These are phyloP conservation scores for Backusella morwellensis DNA, from an alignment of 192 early-diverging fungal species.

Conservation along the genomic window DNA sequence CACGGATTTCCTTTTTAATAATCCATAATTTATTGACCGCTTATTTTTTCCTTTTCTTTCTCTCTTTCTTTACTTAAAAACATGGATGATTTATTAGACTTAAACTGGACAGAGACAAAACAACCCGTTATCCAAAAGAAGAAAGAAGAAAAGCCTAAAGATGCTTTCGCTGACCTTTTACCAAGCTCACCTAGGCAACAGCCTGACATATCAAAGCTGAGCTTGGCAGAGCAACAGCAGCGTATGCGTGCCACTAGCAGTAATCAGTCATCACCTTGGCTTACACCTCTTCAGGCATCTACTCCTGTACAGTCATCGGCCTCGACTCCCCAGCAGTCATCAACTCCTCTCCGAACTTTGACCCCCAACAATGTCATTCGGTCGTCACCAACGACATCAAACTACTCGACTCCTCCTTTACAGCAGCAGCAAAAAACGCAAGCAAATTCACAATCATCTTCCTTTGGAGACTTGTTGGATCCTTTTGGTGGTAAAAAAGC, in stretches of 20 bases:
- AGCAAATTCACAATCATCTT: neutral
- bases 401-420: neutral
- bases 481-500: conserved; percentile 17
- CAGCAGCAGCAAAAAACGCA: neutral
- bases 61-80: neutral
- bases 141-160: conserved; percentile 3
- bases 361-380: neutral
- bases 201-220: conserved; percentile 14
- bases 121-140: neutral
- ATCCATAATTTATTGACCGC: neutral
- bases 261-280: conserved; percentile 13
- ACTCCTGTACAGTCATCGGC: neutral
- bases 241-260: neutral
- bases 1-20: neutral
- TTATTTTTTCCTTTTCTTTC: neutral
- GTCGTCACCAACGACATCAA: conserved; percentile 4
- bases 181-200: neutral
- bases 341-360: neutral
- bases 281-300: conserved; percentile 1
- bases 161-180: conserved; percentile 7
- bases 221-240: conserved; percentile 14
- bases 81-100: conserved; percentile 14
- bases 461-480: conserved; percentile 28
- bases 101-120: neutral
- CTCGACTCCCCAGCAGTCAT: neutral